phyloP scores from a whole-genome alignment of 257 asterid species.

The Solanum sparsipilum region DNA sequence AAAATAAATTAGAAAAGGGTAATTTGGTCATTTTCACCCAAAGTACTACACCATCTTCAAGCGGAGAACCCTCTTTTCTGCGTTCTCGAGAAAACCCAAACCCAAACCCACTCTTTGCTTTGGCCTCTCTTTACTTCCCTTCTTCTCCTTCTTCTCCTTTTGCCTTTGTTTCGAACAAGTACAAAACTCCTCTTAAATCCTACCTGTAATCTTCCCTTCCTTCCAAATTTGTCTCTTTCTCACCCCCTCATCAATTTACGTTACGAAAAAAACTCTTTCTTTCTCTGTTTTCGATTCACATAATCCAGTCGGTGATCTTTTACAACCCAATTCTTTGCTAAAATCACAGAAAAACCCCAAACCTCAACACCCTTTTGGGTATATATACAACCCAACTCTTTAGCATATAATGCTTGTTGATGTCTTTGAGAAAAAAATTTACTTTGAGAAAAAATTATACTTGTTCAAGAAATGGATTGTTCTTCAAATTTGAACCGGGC shows the following conservation, averaged over 20 bases:
- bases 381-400: neutral
- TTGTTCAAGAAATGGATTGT: slow-evolving; percentile 2
- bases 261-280: neutral
- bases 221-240: neutral
- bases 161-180: neutral
- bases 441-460: neutral
- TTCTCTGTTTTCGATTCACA: neutral
- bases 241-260: neutral
- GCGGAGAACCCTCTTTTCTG: neutral
- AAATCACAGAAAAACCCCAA: neutral
- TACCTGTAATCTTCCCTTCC: neutral
- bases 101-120: neutral
- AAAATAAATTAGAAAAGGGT: neutral
- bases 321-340: neutral
- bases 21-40: neutral
- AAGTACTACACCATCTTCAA: neutral
- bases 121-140: neutral
- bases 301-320: slow-evolving; percentile 5
- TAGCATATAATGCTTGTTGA: slow-evolving; percentile 9
- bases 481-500: slow-evolving; percentile 14
- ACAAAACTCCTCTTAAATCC: neutral
- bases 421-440: neutral
- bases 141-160: neutral
- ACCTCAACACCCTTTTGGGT: neutral
- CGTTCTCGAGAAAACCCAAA: slow-evolving; percentile 1